phyloP scores from a whole-genome alignment of 495 filamentous ascomycete genomes.

The Podospora fimiseda region DNA sequence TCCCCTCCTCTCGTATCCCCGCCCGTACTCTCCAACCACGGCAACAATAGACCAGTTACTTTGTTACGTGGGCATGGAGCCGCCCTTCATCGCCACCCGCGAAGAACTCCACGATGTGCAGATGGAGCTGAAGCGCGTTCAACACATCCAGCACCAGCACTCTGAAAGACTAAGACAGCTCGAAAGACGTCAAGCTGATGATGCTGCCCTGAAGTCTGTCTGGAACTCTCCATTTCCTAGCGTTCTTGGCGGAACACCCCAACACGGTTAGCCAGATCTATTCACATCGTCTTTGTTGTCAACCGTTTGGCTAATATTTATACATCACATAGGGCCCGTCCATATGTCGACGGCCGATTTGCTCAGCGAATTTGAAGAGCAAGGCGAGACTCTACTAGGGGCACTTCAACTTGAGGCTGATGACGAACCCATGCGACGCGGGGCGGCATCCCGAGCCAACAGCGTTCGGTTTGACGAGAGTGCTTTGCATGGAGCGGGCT shows the following conservation, averaged over 20 bases:
- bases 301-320: constrained; percentile 18
- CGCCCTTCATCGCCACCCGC: constrained; percentile 43
- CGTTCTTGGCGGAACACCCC: constrained; percentile 66
- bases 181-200: constrained; percentile 74
- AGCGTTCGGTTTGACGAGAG: constrained; percentile 99
- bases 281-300: too few relatives aligned
- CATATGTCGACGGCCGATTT: constrained; percentile 65
- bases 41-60: too few relatives aligned
- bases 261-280: constrained; percentile 78
- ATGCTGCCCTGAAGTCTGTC: constrained; percentile 74
- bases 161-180: constrained; percentile 70
- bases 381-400: constrained; percentile 61
- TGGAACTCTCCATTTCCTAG: constrained; percentile 87
- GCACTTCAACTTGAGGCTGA: constrained; percentile 70
- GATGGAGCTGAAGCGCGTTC: constrained; percentile 78
- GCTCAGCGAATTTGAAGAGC: constrained; percentile 65
- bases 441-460: constrained; percentile 81
- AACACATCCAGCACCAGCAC: constrained; percentile 71
- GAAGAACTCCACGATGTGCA: constrained; percentile 84
- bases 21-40: too few relatives aligned
- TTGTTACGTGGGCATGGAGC: constrained; percentile 44
- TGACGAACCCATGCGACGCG: constrained; percentile 79
- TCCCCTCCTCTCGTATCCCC: not conserved
- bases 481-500: constrained; percentile 78
- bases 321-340: constrained; percentile 52